These are phyloP conservation scores for Pleurotus citrinopileatus DNA, from an alignment of 768 basidiomycete species.

Conservation along the genomic window DNA sequence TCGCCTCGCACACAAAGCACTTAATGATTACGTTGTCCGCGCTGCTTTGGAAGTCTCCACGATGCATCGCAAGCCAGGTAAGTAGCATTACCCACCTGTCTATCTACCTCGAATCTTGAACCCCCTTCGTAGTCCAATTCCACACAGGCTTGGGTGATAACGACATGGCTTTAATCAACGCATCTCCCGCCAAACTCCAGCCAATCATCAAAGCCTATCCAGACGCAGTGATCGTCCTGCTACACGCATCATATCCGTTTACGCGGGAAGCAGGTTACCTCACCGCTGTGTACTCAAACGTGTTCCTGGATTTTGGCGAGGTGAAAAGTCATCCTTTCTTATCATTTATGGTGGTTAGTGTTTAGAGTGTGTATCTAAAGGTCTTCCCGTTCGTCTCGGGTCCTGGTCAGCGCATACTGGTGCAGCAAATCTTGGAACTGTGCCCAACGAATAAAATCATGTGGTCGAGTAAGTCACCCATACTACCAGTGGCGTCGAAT, in stretches of 20 bases:
- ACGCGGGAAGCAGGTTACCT: slow-evolving; percentile 79
- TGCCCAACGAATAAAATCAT: slow-evolving; percentile 76
- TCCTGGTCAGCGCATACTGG: slow-evolving; percentile 56
- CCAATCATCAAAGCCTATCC: slow-evolving; percentile 64
- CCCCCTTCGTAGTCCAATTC: slow-evolving; percentile 65
- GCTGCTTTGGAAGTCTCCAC: slow-evolving; percentile 52
- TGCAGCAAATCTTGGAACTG: slow-evolving; percentile 67
- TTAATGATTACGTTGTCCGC: slow-evolving; percentile 69
- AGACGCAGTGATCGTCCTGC: slow-evolving; percentile 57
- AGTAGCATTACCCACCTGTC: slow-evolving; percentile 10
- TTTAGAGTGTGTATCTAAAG: slow-evolving; percentile 13
- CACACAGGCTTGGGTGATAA: slow-evolving; percentile 81
- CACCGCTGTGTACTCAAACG: slow-evolving; percentile 66
- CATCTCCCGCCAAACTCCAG: slow-evolving; percentile 69
- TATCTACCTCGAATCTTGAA: neutral
- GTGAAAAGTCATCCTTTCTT: slow-evolving; percentile 23
- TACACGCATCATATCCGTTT: slow-evolving; percentile 79
- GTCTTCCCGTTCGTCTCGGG: slow-evolving; percentile 67
- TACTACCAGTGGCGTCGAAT: neutral
- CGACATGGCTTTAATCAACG: slow-evolving; percentile 54
- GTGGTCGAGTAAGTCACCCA: slow-evolving; percentile 64
- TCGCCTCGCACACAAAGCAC: slow-evolving; percentile 54
- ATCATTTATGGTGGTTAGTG: neutral
- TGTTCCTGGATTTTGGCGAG: slow-evolving; percentile 79
- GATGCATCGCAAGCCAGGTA: slow-evolving; percentile 57